Percentiles rank a stretch among this genome's conserved stretches.
Evolutionary conservation across 208 protist species (phyloP).

Genomic region (Balamuthia mandrillaris): DNA sequence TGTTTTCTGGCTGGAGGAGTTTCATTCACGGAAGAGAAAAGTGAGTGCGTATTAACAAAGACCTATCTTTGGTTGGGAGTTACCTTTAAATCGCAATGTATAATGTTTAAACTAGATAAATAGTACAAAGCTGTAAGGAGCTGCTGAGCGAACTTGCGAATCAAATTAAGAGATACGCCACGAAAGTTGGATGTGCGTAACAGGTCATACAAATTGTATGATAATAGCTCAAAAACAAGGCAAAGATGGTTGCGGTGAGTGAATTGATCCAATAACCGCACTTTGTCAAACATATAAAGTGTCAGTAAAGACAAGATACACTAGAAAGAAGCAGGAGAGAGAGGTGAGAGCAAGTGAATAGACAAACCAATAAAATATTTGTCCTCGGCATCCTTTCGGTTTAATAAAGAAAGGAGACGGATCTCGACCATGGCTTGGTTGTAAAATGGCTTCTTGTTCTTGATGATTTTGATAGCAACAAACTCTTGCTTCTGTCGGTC

Average conservation of each 20-base stretch:
- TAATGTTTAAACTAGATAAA: conserved; percentile 87
- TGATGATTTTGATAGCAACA: conserved; percentile 72
- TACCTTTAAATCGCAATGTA: conserved; percentile 95
- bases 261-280: conserved; percentile 69
- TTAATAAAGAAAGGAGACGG: conserved; percentile 62
- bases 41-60: no score
- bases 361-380: conserved; percentile 51
- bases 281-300: conserved; percentile 42
- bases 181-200: conserved; percentile 74
- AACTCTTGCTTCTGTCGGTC: conserved; percentile 51
- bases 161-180: conserved; percentile 76
- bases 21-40: no score
- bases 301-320: not conserved
- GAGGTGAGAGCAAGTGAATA: not conserved
- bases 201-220: conserved; percentile 93
- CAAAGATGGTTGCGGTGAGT: conserved; percentile 84
- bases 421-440: conserved; percentile 70
- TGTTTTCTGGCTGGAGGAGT: conserved; percentile 76
- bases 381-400: conserved; percentile 57
- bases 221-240: conserved; percentile 94
- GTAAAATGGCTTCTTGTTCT: conserved; percentile 67
- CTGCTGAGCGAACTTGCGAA: conserved; percentile 91
- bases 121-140: conserved; percentile 86
- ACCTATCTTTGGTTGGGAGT: not conserved
- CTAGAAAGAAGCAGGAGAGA: not conserved